These are phyloP conservation scores for Monilinia laxa DNA, from an alignment of 2,329 filamentous ascomycete species.

Conservation along the genomic window DNA sequence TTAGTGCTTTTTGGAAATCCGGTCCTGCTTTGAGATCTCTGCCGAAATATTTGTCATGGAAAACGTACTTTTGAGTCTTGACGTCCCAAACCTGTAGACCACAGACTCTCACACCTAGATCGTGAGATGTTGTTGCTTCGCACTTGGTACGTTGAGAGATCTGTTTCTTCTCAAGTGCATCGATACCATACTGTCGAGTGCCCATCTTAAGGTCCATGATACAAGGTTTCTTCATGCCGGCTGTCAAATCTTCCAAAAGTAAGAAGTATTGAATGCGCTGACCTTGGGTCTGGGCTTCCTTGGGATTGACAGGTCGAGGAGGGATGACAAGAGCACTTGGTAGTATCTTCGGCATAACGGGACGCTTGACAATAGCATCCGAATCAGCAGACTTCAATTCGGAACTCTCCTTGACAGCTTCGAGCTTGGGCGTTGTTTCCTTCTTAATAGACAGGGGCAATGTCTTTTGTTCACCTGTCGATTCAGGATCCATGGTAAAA, in stretches of 20 bases:
- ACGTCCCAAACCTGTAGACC: conserved; percentile 96
- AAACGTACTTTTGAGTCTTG: conserved; percentile 79
- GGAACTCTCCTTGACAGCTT: not conserved
- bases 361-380: not conserved
- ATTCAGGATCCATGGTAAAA: conserved; percentile 62
- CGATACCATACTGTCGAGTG: conserved; percentile 92
- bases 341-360: not conserved
- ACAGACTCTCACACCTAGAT: conserved; percentile 90
- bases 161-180: conserved; percentile 88
- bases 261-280: conserved; percentile 88
- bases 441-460: not conserved
- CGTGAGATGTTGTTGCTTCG: conserved; percentile 83
- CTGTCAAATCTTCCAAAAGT: conserved; percentile 88
- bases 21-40: conserved; percentile 81
- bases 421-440: not conserved
- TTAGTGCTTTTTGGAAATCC: conserved; percentile 86
- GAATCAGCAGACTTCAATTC: not conserved
- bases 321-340: conserved; percentile 20
- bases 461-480: conserved; percentile 17
- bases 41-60: conserved; percentile 97
- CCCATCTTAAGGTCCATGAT: conserved; percentile 99
- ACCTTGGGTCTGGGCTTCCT: conserved; percentile 66
- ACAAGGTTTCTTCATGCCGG: conserved; percentile 93
- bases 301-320: conserved; percentile 68
- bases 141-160: conserved; percentile 92